A percentile compares a stretch with the other conserved stretches of the same genome.
Evolutionary conservation across 2,329 filamentous ascomycete genomes (phyloP).

Genomic region (Cercospora sp.): DNA sequence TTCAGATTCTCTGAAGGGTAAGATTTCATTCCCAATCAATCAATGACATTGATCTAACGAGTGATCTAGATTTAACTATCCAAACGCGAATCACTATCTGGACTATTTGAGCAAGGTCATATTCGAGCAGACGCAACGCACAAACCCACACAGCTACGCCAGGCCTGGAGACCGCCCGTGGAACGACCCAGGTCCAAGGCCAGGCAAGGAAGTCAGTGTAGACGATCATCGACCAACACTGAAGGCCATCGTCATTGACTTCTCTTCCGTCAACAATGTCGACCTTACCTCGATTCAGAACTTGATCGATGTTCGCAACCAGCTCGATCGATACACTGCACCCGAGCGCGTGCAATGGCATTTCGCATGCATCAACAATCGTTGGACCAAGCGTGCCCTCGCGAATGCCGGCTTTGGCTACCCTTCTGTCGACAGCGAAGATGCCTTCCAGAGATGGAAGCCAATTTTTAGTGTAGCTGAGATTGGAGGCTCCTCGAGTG

Average conservation of each 20-base stretch:
- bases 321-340: constrained; percentile 79
- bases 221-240: constrained; percentile 64
- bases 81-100: constrained; percentile 85
- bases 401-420: constrained; percentile 86
- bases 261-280: constrained; percentile 89
- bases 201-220: constrained; percentile 48
- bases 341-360: constrained; percentile 92
- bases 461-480: constrained; percentile 95
- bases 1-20: constrained; percentile 85
- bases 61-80: constrained; percentile 71
- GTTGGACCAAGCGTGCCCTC: constrained; percentile 91
- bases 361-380: constrained; percentile 88
- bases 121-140: constrained; percentile 69
- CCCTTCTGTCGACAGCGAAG: constrained; percentile 58
- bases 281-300: constrained; percentile 91
- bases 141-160: constrained; percentile 66
- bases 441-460: constrained; percentile 71
- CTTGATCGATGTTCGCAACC: constrained; percentile 90
- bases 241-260: constrained; percentile 90
- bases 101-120: constrained; percentile 60
- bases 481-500: constrained; percentile 69
- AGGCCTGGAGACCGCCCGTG: constrained; percentile 73
- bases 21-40: not conserved
- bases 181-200: constrained; percentile 84
- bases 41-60: not conserved